These are phyloP conservation scores for Talaromyces sp. DNA, from an alignment of 2,329 filamentous ascomycete genomes.

Conservation along the genomic window DNA sequence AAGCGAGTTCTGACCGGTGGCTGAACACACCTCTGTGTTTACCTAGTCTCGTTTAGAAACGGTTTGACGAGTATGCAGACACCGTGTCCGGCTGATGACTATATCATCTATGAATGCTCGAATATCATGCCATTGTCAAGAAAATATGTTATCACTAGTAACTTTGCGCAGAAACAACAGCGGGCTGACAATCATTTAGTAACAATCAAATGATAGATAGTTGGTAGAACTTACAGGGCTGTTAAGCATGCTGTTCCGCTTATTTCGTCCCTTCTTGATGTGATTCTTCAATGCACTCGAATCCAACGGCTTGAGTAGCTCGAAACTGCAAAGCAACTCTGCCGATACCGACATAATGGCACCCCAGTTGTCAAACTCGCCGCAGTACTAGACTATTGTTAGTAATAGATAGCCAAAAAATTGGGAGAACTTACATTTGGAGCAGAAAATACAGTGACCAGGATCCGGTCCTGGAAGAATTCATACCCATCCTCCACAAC, in stretches of 20 bases:
- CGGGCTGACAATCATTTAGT: conserved; percentile 33
- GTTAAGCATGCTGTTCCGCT: conserved; percentile 91
- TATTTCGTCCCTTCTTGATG: conserved; percentile 96
- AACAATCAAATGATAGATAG: conserved; percentile 15
- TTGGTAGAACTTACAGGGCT: conserved; percentile 70
- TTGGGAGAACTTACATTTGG: conserved; percentile 72
- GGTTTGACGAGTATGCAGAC: conserved; percentile 6
- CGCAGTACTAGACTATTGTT: conserved; percentile 69
- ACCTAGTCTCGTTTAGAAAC: background rate
- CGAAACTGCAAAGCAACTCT: conserved; percentile 93
- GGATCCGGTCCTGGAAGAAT: conserved; percentile 90
- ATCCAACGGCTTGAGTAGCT: conserved; percentile 92
- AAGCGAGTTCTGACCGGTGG: background rate
- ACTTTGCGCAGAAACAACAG: conserved; percentile 44
- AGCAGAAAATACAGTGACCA: conserved; percentile 96
- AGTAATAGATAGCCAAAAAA: conserved; percentile 21
- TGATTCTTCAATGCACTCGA: conserved; percentile 95
- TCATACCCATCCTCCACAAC: conserved; percentile 99
- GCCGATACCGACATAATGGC: conserved; percentile 97
- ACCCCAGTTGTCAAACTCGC: conserved; percentile 98
- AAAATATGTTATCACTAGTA: conserved; percentile 28
- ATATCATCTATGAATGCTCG: conserved; percentile 6
- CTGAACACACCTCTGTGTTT: background rate
- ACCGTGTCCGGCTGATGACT: background rate
- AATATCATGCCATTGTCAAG: conserved; percentile 11